Evolutionary conservation across 495 filamentous ascomycete genomes (phyloP).

Genomic region (Lasiosphaeria miniovina): DNA sequence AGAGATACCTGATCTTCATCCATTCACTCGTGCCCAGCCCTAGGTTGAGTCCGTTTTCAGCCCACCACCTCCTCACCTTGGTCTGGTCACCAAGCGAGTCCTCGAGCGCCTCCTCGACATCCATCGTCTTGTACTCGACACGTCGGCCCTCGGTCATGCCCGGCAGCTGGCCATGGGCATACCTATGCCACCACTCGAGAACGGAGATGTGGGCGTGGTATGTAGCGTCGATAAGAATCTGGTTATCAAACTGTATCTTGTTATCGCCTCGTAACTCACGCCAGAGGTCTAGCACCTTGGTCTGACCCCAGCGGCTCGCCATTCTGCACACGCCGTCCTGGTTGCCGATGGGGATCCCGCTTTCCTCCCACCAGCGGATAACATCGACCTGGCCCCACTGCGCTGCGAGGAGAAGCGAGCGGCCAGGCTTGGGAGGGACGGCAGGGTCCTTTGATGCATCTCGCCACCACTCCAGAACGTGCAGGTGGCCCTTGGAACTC

Average conservation of each 20-base stretch:
- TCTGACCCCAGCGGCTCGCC: constrained; percentile 81
- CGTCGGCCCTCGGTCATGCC: constrained; percentile 42
- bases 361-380: constrained; percentile 79
- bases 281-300: constrained; percentile 81
- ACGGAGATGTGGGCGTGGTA: constrained; percentile 81
- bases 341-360: constrained; percentile 68
- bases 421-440: constrained; percentile 66
- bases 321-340: constrained; percentile 76
- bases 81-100: constrained; percentile 71
- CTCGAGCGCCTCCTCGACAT: constrained; percentile 92
- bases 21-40: constrained; percentile 86
- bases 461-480: constrained; percentile 90
- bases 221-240: constrained; percentile 83
- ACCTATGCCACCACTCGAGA: constrained; percentile 86
- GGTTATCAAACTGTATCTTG: constrained; percentile 84
- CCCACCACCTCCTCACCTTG: constrained; percentile 82
- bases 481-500: constrained; percentile 74
- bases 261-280: constrained; percentile 67
- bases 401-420: constrained; percentile 74
- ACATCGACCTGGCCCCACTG: constrained; percentile 70
- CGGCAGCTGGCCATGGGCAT: constrained; percentile 54
- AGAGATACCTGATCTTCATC: constrained; percentile 64
- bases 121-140: constrained; percentile 92
- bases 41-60: constrained; percentile 80
- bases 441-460: constrained; percentile 47